A percentile compares a stretch with the other conserved stretches of the same genome.
phyloP scores from a whole-genome alignment of 441 rosid genomes.

The Capsella rubella region DNA sequence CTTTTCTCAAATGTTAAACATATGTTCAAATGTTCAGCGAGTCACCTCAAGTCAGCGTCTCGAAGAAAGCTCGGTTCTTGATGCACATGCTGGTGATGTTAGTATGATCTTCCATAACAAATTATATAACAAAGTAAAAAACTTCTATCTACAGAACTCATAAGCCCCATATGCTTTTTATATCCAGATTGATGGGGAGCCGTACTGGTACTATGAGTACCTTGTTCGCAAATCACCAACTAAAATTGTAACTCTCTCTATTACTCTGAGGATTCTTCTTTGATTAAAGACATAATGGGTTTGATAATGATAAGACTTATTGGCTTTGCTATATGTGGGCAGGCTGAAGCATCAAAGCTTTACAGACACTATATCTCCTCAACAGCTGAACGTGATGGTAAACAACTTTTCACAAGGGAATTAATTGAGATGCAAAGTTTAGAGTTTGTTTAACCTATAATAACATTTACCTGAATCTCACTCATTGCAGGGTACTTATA shows the following conservation, averaged over 20 bases:
- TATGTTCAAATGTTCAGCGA: conserved; percentile 57
- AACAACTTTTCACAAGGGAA: conserved; percentile 38
- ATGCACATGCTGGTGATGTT: conserved; percentile 75
- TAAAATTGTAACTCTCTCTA: conserved; percentile 52
- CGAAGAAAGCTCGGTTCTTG: conserved; percentile 87
- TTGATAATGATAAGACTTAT: conserved; percentile 5
- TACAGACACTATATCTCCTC: conserved; percentile 81
- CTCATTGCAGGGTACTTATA: conserved; percentile 78
- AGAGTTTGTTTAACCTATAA: not conserved
- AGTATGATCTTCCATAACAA: conserved; percentile 31
- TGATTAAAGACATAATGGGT: conserved; percentile 8
- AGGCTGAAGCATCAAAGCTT: conserved; percentile 82
- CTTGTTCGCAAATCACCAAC: conserved; percentile 93
- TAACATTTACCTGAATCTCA: not conserved
- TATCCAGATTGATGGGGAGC: conserved; percentile 81
- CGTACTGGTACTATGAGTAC: conserved; percentile 89
- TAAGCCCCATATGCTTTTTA: not conserved
- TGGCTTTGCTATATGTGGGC: conserved; percentile 39
- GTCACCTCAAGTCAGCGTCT: conserved; percentile 92
- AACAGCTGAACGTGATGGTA: conserved; percentile 92
- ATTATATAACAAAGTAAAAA: not conserved
- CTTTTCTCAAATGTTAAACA: conserved; percentile 24
- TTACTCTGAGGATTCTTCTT: conserved; percentile 13
- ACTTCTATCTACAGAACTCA: not conserved
- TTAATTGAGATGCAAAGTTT: conserved; percentile 10